phyloP scores from a whole-genome alignment of 2,329 filamentous ascomycete species.

The Chaetothyriales sp. region DNA sequence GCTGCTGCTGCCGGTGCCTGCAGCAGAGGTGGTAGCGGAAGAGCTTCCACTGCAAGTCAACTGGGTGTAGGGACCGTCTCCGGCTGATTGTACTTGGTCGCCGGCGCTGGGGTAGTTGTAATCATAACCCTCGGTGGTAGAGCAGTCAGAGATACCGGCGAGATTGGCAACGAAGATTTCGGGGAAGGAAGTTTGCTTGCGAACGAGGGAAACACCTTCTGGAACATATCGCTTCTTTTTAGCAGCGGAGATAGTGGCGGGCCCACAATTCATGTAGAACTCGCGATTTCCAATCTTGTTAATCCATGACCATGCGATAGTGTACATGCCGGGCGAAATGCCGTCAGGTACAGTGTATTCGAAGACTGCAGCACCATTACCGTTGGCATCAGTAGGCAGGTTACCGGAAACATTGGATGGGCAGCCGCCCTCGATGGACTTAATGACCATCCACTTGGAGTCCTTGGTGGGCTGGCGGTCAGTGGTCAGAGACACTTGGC shows the following conservation, averaged over 20 bases:
- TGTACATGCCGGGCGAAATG: constrained; percentile 62
- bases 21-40: constrained; percentile 4
- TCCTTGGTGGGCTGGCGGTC: constrained; percentile 54
- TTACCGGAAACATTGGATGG: constrained; percentile 51
- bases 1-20: background rate
- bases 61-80: constrained; percentile 13
- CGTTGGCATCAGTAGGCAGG: constrained; percentile 35
- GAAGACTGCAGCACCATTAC: constrained; percentile 43
- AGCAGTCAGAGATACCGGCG: constrained; percentile 37
- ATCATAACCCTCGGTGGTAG: constrained; percentile 41
- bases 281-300: constrained; percentile 87
- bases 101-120: constrained; percentile 59
- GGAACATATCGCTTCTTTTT: constrained; percentile 31
- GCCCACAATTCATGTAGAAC: constrained; percentile 95
- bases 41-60: constrained; percentile 8
- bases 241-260: constrained; percentile 49
- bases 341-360: constrained; percentile 57
- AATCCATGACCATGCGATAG: constrained; percentile 87
- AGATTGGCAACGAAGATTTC: constrained; percentile 66
- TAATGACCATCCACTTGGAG: constrained; percentile 75
- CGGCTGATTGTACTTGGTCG: constrained; percentile 33
- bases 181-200: constrained; percentile 42
- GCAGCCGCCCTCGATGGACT: constrained; percentile 77
- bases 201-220: constrained; percentile 9
- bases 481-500: constrained; percentile 75